Evolutionary conservation across 306 rosid species (phyloP), one percentile per base, ranked within the genome.

Genomic region (Lathyrus tuberosus): DNA sequence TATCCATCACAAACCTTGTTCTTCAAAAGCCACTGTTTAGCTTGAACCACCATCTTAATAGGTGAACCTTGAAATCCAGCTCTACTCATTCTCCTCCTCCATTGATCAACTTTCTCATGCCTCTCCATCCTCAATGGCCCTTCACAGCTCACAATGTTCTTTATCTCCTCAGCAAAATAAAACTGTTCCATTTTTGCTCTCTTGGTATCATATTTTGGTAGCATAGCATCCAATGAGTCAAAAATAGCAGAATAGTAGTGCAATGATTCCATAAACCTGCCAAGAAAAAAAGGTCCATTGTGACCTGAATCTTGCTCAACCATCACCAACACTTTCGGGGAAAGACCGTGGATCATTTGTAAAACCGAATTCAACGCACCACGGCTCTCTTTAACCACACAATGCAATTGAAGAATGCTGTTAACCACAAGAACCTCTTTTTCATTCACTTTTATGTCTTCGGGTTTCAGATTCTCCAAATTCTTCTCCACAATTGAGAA

Each of bases 91-190:
- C 98, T 86, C 70, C 97, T 72, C 1, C 91, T 62, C 98, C 98
- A 90, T 66, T 93, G 96, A 20, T 93, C 94, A 71, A 85, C 86
- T 61, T 84, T 88, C 84, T 93, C 96, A n/a, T 93, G 98, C 81
- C 98, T 86, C 67, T 93, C 98, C 76, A 93, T 87, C 13, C 98
- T 86, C 28, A 81, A 77, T 2, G 89, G 84, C 13, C 98, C 97
- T 81, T 93, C 98, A 28, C 91, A 86, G 78, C 98, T 90, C 84
- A 90, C 93, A 62, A 90, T 93, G 79, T 93, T 93, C 84, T 90
- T 88, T 58, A 88, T 93, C 91, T 93, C 98, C 79, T 93, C 96
- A 2, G 84, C 91, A 42, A 93, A 93, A 74, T 86, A 93, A 78
- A 93, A 93, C n/a, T 90, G 98, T 26, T 93, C 98, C 35, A 90